Evolutionary conservation across 345 rosid genomes (phyloP).

Genomic region (Abelmoschus esculentus): DNA sequence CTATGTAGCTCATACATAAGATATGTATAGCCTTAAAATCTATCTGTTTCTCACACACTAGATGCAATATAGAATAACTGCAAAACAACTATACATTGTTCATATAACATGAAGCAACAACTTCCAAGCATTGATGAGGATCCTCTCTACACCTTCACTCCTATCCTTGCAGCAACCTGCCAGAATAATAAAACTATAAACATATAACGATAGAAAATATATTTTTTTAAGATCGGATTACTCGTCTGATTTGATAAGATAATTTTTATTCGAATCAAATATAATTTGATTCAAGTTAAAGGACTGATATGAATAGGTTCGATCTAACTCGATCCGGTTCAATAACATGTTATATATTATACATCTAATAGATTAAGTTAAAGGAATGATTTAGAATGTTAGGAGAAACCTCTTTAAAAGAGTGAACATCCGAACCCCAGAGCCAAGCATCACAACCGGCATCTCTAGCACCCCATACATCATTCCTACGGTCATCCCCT

Average conservation of each 20-base stretch:
- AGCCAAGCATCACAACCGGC: constrained; percentile 99
- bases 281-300: too few species aligned
- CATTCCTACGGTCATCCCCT: constrained; percentile 97
- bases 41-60: too few species aligned
- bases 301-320: too few species aligned
- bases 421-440: constrained; percentile 92
- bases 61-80: not conserved
- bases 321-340: too few species aligned
- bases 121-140: not conserved
- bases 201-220: too few species aligned
- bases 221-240: not conserved
- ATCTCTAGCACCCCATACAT: constrained; percentile 98
- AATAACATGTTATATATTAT: too few species aligned
- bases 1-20: too few species aligned
- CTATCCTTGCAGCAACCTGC: constrained; percentile 78
- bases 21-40: too few species aligned
- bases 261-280: too few species aligned
- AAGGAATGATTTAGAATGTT: not conserved
- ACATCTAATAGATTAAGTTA: not conserved
- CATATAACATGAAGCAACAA: not conserved
- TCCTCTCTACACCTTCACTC: constrained; percentile 41
- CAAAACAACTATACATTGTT: constrained; percentile 14
- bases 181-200: not conserved
- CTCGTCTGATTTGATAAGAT: too few species aligned
- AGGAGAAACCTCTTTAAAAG: constrained; percentile 65